Base-by-base conservation (phyloP, 2,329 filamentous ascomycete species). In the Taxawa tesnikishii region DNA sequence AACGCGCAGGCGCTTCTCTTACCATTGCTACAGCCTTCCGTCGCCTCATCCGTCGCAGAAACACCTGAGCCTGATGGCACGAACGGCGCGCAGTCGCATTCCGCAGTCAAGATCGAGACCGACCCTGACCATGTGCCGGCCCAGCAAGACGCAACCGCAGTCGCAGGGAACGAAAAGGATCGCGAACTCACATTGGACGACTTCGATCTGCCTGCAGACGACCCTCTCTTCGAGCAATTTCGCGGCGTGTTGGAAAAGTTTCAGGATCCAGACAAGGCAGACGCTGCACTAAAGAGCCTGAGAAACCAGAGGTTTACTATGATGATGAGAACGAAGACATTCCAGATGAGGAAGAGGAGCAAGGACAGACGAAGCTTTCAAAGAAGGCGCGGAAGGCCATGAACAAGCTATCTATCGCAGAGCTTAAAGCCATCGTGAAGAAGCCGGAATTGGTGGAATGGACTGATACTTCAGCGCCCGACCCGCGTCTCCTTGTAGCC, bases 401-500 rank as follows among this genome's bases (percentile, higher is more conserved):
- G 52, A 92, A 81, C 61, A 94, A 92, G 58, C 67, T 96, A 18
- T 93, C 88, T 5, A 83, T 98, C 38, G 90, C 90, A 29, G 85
- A 96, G 58, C 71, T 98, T 41, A 98, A 98, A 60, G 83, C 88
- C 5, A 63, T 94, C 34, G 90, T 94, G 38, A 73, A 70, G 47
- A 88, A 87, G 45, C 90, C 90, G 3, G 90, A 98, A 56, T 75
- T 94, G 7, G 88, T 98, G 5, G 90, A 98, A 50, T 96, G 90
- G 90, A 90, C 92, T 33, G 90, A 98, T 53, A 83, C 83, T 9
- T 92, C 84, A 11, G 87, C 90, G 1, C 75, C 82, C 15, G 87
- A 98, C 53, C 90, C 90, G 10, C 74, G 79, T 34, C 65, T 96
- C 26, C 71, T 98, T 8, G 83, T 96, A 15, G 83, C 93, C 50